phyloP scores from a whole-genome alignment of 352 stramenopile species.

The Globisporangium cystogenes region DNA sequence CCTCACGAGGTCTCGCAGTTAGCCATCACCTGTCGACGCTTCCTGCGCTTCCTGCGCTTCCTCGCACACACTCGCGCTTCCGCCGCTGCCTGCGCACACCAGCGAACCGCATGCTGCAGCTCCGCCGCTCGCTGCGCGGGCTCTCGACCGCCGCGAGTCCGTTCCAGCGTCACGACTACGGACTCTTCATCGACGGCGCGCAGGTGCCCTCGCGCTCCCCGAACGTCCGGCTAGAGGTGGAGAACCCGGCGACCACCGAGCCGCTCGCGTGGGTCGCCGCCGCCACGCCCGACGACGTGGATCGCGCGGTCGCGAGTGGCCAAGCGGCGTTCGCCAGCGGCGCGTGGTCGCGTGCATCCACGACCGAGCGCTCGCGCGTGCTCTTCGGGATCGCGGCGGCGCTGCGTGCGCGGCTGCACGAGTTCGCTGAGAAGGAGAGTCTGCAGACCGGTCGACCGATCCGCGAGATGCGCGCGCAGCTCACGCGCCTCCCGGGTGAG shows the following conservation, averaged over 20 bases:
- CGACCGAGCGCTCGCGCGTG: slow-evolving; percentile 27
- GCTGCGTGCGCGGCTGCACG: slow-evolving; percentile 27
- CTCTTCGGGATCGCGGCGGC: slow-evolving; percentile 33
- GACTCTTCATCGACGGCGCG: slow-evolving; percentile 38
- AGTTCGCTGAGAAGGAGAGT: slow-evolving; percentile 55
- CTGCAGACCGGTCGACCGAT: slow-evolving; percentile 58
- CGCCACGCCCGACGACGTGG: slow-evolving; percentile 28
- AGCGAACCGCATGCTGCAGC: not conserved
- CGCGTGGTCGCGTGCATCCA: slow-evolving; percentile 23
- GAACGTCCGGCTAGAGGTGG: slow-evolving; percentile 19
- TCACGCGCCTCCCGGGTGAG: slow-evolving; percentile 33
- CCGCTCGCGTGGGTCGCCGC: slow-evolving; percentile 27
- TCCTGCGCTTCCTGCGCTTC: no score
- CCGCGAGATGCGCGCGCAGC: slow-evolving; percentile 49
- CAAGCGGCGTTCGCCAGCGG: slow-evolving; percentile 27
- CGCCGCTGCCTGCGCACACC: not conserved
- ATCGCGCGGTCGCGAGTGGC: slow-evolving; percentile 24
- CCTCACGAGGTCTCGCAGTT: no score
- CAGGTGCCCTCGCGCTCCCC: slow-evolving; percentile 23
- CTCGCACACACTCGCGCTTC: no score
- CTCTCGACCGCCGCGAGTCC: slow-evolving; percentile 3
- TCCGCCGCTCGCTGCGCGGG: not conserved
- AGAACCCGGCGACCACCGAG: slow-evolving; percentile 48
- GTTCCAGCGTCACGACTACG: slow-evolving; percentile 30
- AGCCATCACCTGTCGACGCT: no score